phyloP scores from a whole-genome alignment of 2,329 filamentous ascomycete species.

The Paecilomyces niveus region DNA sequence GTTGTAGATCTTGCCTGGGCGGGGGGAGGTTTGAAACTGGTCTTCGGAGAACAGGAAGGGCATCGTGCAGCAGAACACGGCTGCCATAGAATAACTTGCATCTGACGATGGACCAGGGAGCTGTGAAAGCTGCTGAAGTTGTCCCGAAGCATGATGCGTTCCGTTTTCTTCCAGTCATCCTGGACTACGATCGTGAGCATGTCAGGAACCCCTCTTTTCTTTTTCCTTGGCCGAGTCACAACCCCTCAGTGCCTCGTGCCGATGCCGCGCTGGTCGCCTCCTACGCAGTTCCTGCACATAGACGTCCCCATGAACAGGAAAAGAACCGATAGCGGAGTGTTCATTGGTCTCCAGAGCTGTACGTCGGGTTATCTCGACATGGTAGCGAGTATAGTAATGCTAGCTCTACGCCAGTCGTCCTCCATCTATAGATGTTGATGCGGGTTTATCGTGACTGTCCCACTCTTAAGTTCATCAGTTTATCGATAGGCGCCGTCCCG shows the following conservation, averaged over 20 bases:
- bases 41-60: not conserved
- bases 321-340: not conserved
- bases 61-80: not conserved
- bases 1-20: no score
- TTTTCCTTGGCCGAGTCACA: no score
- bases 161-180: not conserved
- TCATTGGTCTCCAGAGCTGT: not conserved
- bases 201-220: not conserved
- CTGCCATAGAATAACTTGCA: no score
- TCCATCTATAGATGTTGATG: not conserved
- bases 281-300: not conserved
- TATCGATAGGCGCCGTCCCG: not conserved
- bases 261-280: not conserved
- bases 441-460: not conserved
- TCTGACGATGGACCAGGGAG: no score
- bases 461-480: not conserved
- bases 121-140: not conserved
- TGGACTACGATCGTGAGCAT: not conserved
- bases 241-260: slow-evolving; percentile 1
- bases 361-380: not conserved
- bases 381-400: not conserved
- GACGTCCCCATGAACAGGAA: not conserved
- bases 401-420: not conserved
- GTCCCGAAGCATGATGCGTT: not conserved
- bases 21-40: not conserved